Conservation (phyloP, 2,329 filamentous ascomycete genomes). For the Beauveria brongniartii region DNA sequence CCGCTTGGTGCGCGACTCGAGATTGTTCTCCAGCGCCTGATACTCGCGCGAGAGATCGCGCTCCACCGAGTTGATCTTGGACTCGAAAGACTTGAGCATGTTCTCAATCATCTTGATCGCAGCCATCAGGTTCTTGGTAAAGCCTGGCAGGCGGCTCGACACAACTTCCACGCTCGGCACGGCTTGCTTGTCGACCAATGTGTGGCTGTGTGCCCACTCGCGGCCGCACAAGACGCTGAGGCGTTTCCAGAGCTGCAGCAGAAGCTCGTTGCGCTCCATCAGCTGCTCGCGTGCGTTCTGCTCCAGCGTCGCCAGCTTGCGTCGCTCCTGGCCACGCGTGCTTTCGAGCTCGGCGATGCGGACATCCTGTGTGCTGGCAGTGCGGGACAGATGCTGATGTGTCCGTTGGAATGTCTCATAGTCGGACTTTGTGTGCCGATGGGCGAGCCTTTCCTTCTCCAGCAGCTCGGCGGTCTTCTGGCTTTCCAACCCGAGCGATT, state of each 20-base stretch:
- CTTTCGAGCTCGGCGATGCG: conserved; percentile 81
- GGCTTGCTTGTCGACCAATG: conserved; percentile 76
- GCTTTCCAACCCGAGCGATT: conserved; percentile 80
- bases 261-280: conserved; percentile 77
- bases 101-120: conserved; percentile 83
- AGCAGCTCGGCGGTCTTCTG: conserved; percentile 79
- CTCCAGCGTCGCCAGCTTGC: conserved; percentile 68
- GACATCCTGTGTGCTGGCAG: conserved; percentile 75
- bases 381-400: conserved; percentile 78
- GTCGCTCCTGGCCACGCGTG: conserved; percentile 68
- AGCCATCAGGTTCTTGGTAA: conserved; percentile 80
- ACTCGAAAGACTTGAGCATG: conserved; percentile 69
- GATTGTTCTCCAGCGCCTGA: conserved; percentile 70
- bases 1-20: conserved; percentile 73
- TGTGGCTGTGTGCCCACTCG: conserved; percentile 88
- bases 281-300: conserved; percentile 78
- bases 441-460: conserved; percentile 79
- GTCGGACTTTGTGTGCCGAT: conserved; percentile 77
- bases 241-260: conserved; percentile 84
- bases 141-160: conserved; percentile 74
- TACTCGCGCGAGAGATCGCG: conserved; percentile 88
- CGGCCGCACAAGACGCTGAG: conserved; percentile 78
- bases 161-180: conserved; percentile 81
- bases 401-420: conserved; percentile 85
- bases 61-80: conserved; percentile 76